phyloP scores from a whole-genome alignment of 768 basidiomycete genomes.

The Lyophyllum decastes region DNA sequence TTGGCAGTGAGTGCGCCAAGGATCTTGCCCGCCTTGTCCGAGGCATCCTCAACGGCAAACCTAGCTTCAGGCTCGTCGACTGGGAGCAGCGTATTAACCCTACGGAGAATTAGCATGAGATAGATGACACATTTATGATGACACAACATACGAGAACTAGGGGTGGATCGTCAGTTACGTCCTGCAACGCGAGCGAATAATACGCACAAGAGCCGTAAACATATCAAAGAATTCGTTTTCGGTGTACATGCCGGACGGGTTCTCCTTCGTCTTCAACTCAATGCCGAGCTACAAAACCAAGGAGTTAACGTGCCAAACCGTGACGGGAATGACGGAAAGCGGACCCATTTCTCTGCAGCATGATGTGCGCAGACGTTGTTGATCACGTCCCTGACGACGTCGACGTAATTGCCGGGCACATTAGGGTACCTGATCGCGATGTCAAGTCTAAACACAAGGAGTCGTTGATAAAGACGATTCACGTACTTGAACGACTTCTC shows the following conservation, averaged over 20 bases:
- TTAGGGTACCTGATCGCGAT: background rate
- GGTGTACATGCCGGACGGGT: slow-evolving; percentile 45
- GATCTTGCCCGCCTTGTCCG: slow-evolving; percentile 27
- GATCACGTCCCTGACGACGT: slow-evolving; percentile 5
- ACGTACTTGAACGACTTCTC: slow-evolving; percentile 31
- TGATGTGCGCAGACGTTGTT: slow-evolving; percentile 1
- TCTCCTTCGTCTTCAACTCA: slow-evolving; percentile 46
- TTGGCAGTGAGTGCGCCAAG: slow-evolving; percentile 31
- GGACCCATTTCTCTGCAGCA: slow-evolving; percentile 1
- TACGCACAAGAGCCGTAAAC: slow-evolving; percentile 34
- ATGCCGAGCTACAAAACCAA: slow-evolving; percentile 33
- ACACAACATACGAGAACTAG: slow-evolving; percentile 12
- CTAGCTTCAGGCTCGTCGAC: slow-evolving; percentile 31
- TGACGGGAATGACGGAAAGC: no score
- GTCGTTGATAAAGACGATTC: background rate
- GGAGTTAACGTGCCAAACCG: background rate
- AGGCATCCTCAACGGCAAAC: slow-evolving; percentile 29
- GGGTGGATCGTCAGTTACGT: no score
- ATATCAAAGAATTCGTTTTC: slow-evolving; percentile 50
- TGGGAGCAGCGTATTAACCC: slow-evolving; percentile 24
- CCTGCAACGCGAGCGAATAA: background rate
- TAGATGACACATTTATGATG: background rate
- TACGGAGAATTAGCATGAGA: background rate
- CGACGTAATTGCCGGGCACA: slow-evolving; percentile 1
- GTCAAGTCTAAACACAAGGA: background rate